Evolutionary conservation across 2,329 filamentous ascomycete species (phyloP).

Genomic region (Calonectria ilicicola): DNA sequence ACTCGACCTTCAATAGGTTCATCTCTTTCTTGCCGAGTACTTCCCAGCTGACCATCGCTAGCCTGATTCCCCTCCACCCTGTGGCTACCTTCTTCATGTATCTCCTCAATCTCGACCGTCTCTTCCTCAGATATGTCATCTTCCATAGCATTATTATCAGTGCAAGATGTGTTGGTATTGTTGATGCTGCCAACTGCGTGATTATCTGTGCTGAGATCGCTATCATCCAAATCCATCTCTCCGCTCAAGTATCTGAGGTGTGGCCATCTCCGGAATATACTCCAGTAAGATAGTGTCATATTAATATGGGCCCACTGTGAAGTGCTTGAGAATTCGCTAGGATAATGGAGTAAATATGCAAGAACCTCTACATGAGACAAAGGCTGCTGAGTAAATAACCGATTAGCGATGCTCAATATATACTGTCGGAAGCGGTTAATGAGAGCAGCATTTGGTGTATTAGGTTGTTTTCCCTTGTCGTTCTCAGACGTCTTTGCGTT

Average conservation of each 20-base stretch:
- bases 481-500: not conserved
- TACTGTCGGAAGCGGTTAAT: too few species aligned
- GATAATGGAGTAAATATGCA: conserved; percentile 4
- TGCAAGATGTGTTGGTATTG: too few species aligned
- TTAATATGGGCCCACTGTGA: conserved; percentile 15
- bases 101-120: too few species aligned
- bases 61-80: too few species aligned
- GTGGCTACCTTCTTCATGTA: too few species aligned
- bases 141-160: too few species aligned
- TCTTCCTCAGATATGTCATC: too few species aligned
- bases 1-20: not conserved
- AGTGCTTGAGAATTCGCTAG: not conserved
- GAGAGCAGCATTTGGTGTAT: too few species aligned
- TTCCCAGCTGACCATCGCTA: too few species aligned
- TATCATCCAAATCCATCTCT: not conserved
- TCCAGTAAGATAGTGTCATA: conserved; percentile 11
- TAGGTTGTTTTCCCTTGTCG: too few species aligned
- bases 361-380: conserved; percentile 7
- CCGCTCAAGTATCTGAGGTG: not conserved
- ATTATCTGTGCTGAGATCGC: not conserved
- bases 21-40: too few species aligned
- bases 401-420: conserved; percentile 9
- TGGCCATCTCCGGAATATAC: not conserved
- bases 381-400: not conserved
- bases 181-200: too few species aligned